Evolutionary conservation across 2,329 filamentous ascomycete species (phyloP), one percentile per base, ranked within the genome.

Genomic region (Fusarium stilboides): DNA sequence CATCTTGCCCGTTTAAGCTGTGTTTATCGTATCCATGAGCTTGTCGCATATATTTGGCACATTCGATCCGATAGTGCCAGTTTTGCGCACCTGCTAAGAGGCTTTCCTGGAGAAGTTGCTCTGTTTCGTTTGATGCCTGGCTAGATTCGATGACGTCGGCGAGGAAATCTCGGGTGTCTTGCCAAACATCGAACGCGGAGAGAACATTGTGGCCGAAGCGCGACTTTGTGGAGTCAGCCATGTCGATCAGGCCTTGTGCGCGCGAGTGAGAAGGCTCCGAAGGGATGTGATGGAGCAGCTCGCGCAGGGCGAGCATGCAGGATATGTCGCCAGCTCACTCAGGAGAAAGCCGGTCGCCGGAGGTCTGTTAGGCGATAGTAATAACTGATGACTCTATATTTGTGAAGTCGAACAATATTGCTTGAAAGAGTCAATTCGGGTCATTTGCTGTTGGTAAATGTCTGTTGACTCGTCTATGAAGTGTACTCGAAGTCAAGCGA

Each of bases 1-100:
- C 39, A 61, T 81, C 80, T 55, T 73, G 71, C 6, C 76, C 78
- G 20, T 80, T 74, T 12, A 80, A 70, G 28, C 67, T 70, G 6
- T 62, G 47, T 7, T 52, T 55, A 36, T 72, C 39, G 20, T 49
- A 40, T 24, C 39, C 51, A 33, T 61, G 62, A 24, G 51, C 34
- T 34, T 66, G 57, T 36, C 65, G 74, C n/a, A 78, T 71, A 9
- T 76, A 76, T 50, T 47, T 70, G 12, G 80, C 79, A 58, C 77
- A 77, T 19, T 79, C 67, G n/a, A 81, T 68, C 62, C 78, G 56
- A 53, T 72, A 70, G 19, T 78, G 54, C 76, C 78, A 82, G 47
- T 79, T 74, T 45, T 81, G 72, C 20, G 75, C 74, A 14, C 76
- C 75, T 37, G 77, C 78, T 6, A 75, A 55, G 22, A 81, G 67